Conservation (phyloP, 305 asterid species). For the Fraxinus floribunda region DNA sequence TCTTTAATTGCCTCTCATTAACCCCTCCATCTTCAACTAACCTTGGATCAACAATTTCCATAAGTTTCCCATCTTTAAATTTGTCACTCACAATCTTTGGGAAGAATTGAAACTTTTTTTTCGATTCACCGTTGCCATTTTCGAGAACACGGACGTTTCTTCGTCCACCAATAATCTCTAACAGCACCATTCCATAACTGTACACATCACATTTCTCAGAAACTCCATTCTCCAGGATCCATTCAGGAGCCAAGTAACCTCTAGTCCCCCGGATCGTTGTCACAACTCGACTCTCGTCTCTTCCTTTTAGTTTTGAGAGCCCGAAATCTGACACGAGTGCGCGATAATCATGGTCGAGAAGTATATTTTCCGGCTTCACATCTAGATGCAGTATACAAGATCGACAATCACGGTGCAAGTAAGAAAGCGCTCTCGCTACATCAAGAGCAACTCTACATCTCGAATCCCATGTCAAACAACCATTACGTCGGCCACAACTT, state of each 20-base stretch:
- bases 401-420: constrained; percentile 75
- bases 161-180: constrained; percentile 75
- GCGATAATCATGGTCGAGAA: constrained; percentile 47
- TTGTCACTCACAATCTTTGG: constrained; percentile 62
- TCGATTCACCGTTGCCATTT: constrained; percentile 24
- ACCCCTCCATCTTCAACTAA: constrained; percentile 32
- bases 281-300: constrained; percentile 68
- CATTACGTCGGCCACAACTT: constrained; percentile 20
- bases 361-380: constrained; percentile 75
- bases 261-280: constrained; percentile 69
- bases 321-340: constrained; percentile 79
- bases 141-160: constrained; percentile 41
- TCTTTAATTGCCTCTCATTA: constrained; percentile 43
- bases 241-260: constrained; percentile 88
- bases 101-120: constrained; percentile 50
- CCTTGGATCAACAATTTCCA: constrained; percentile 70
- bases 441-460: constrained; percentile 59
- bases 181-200: constrained; percentile 68
- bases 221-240: constrained; percentile 69
- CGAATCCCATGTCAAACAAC: constrained; percentile 66
- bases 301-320: constrained; percentile 63
- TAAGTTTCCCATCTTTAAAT: constrained; percentile 49
- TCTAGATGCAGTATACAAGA: constrained; percentile 77
- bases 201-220: constrained; percentile 78
- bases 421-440: constrained; percentile 70